Evolutionary conservation across 2,329 filamentous ascomycete genomes (phyloP), one percentile per base, ranked within the genome.

Genomic region (Colletotrichum euphorbiae): DNA sequence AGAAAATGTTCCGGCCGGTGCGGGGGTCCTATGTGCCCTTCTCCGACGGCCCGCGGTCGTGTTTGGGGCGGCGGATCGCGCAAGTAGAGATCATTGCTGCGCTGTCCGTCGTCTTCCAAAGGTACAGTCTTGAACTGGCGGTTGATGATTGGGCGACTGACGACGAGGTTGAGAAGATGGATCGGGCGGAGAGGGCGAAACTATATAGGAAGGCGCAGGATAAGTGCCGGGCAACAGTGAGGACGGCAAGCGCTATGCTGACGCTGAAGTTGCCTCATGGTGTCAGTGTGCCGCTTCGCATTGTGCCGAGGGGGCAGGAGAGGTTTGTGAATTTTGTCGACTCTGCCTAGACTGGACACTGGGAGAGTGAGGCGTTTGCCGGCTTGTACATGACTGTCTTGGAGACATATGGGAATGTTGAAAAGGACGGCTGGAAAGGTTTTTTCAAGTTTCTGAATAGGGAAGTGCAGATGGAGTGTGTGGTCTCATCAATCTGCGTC

Each of bases 251-350:
- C 31, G 86, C 86, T n/a, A 78, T 92, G 64, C 84, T 95, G 69
- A 94, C 92, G 68, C 80, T 95, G 72, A 92, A 93, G 80, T 82
- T 95, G 77, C 83, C 89, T 33, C 83, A 80, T n/a, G 81, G 78
- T 21, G 80, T 81, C 6, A 81, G 85, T 62, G 87, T 95, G 38
- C 90, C 90, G 0, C 80, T 95, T 45, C 80, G 91, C 70, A 78
- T 95, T 71, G 90, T 93, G 9, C 88, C 81, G 80, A 87, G 90
- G 72, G 92, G 92, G 0, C 79, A 86, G 71, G 93, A 94, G 83
- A 85, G 85, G 73, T 94, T 94, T 79, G 79, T 87, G 42, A 74
- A 78, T 46, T 80, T 80, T 73, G 69, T 79, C 58, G 73, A 79
- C 38, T 43, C 50, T 52, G 51, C 24, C 31, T 67, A 67, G 57